Evolutionary conservation across 768 basidiomycete genomes (phyloP).

Genomic region (Calocybe cyanea): DNA sequence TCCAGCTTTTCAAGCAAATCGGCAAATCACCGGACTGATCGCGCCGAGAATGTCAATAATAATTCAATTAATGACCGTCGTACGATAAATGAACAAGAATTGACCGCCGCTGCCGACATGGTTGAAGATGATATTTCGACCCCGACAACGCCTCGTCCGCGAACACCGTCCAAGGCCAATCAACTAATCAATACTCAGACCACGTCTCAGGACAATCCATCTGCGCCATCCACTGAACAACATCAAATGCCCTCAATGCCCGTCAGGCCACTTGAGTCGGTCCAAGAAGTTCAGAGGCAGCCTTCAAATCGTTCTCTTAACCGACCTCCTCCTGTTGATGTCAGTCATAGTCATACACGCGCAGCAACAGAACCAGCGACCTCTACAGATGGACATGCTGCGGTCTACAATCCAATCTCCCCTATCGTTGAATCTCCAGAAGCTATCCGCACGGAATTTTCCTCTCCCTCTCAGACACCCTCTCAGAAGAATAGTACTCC

Average conservation of each 20-base stretch:
- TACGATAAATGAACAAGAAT: conserved; percentile 18
- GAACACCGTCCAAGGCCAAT: conserved; percentile 9
- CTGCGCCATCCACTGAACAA: conserved; percentile 17
- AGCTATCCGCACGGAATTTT: conserved; percentile 29
- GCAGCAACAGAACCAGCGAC: conserved; percentile 20
- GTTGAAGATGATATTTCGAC: conserved; percentile 19
- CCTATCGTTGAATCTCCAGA: conserved; percentile 47
- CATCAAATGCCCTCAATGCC: conserved; percentile 16
- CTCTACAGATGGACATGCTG: conserved; percentile 14
- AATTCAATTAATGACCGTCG: conserved; percentile 15
- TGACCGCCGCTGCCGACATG: conserved; percentile 14
- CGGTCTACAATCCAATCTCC: conserved; percentile 17
- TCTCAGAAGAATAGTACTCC: conserved; percentile 16
- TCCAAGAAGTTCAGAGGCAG: conserved; percentile 28
- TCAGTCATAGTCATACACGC: conserved; percentile 23
- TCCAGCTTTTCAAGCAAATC: conserved; percentile 13
- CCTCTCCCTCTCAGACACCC: conserved; percentile 5
- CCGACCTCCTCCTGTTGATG: conserved; percentile 22
- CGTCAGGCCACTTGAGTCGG: conserved; percentile 18
- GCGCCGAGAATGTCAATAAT: conserved; percentile 11
- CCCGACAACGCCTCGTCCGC: conserved; percentile 17
- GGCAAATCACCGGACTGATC: conserved; percentile 16
- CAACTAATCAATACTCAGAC: conserved; percentile 5
- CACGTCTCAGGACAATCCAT: conserved; percentile 13
- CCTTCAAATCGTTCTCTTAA: conserved; percentile 35